phyloP scores from a whole-genome alignment of 208 protist genomes.

The Leptomonas pyrrhocoris region DNA sequence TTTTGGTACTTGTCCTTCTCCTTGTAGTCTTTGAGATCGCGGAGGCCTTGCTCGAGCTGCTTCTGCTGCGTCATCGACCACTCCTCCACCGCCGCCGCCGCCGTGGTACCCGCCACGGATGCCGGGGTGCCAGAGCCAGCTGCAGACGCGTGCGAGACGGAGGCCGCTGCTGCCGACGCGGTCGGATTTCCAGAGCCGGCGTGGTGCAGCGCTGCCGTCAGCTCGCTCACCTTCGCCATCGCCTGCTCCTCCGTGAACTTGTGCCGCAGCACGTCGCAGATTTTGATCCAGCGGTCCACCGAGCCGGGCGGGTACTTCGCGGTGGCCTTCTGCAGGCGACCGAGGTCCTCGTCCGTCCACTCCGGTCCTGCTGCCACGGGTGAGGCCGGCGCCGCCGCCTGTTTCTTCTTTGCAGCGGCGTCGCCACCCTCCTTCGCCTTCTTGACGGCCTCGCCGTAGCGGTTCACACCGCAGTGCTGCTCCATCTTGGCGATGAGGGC shows the following conservation, averaged over 20 bases:
- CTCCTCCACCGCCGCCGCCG: slow-evolving; percentile 57
- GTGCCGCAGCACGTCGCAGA: slow-evolving; percentile 74
- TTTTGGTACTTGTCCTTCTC: slow-evolving; percentile 96
- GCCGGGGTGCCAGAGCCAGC: slow-evolving; percentile 14
- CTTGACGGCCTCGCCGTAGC: slow-evolving; percentile 88
- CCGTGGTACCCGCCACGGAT: slow-evolving; percentile 9
- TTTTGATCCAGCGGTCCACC: slow-evolving; percentile 92
- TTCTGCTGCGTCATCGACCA: slow-evolving; percentile 96
- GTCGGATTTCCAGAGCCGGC: slow-evolving; percentile 33
- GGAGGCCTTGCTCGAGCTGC: slow-evolving; percentile 92
- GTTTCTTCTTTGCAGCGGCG: slow-evolving; percentile 9
- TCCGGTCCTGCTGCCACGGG: slow-evolving; percentile 19
- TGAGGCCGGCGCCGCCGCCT: slow-evolving; percentile 5
- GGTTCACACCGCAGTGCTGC: slow-evolving; percentile 64
- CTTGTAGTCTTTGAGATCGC: slow-evolving; percentile 92
- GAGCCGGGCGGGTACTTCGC: slow-evolving; percentile 93
- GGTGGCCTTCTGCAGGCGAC: slow-evolving; percentile 93
- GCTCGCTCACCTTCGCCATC: slow-evolving; percentile 91
- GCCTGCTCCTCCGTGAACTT: slow-evolving; percentile 90
- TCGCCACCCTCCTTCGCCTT: slow-evolving; percentile 35
- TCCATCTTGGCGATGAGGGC: slow-evolving; percentile 59
- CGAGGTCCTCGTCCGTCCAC: slow-evolving; percentile 94
- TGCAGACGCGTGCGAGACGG: slow-evolving; percentile 29
- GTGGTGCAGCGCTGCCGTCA: slow-evolving; percentile 67
- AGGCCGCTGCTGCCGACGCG: slow-evolving; percentile 15